A percentile compares a stretch with the other conserved stretches of the same genome.
Evolutionary conservation across 192 early-diverging fungal genomes (phyloP).

Genomic region (Mortierella hygrophila): DNA sequence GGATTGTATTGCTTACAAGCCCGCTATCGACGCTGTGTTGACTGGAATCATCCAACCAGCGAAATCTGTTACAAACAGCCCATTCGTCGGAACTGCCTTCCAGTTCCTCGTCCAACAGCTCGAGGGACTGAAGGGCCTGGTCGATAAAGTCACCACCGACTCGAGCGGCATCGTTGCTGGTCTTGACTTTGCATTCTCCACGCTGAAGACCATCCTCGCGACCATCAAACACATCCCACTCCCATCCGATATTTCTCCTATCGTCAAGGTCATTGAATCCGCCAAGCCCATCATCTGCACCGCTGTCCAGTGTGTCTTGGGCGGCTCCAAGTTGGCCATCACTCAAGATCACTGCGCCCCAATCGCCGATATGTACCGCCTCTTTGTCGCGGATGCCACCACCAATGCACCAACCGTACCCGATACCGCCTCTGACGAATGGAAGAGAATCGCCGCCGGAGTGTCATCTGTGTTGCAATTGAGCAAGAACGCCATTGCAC

Average conservation of each 20-base stretch:
- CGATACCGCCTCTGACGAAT: neutral
- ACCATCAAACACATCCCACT: neutral
- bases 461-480: neutral
- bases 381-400: neutral
- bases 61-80: neutral
- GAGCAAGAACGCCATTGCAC: slow-evolving; percentile 8
- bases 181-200: neutral
- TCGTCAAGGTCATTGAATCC: neutral
- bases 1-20: neutral
- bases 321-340: neutral
- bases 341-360: neutral
- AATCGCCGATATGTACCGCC: slow-evolving; percentile 17
- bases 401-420: neutral
- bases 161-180: neutral
- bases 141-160: neutral
- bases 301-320: neutral
- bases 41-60: neutral
- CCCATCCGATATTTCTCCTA: neutral
- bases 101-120: neutral
- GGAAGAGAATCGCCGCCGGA: neutral
- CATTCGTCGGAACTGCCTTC: neutral
- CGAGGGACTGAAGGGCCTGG: neutral
- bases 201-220: neutral
- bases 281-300: neutral
- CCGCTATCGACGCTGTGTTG: neutral